These are phyloP conservation scores for Kentomonas sorsogonicus DNA, from an alignment of 208 protist species.

Conservation along the genomic window DNA sequence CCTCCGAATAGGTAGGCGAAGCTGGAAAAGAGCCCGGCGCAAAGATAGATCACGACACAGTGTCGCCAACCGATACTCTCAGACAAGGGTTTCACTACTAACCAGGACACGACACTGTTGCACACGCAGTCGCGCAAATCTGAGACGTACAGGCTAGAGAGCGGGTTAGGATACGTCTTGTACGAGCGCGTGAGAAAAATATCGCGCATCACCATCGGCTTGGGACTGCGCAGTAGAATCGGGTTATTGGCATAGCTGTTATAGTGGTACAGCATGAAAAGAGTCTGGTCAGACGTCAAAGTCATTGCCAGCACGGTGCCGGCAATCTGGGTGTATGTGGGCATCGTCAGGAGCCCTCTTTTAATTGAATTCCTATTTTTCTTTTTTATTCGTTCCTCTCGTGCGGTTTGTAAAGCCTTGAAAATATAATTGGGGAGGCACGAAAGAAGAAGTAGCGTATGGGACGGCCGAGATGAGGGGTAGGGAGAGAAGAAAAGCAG, in stretches of 20 bases:
- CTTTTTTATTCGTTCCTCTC: not conserved
- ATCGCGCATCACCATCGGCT: constrained; percentile 84
- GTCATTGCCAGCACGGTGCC: constrained; percentile 55
- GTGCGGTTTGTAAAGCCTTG: not conserved
- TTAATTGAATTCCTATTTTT: not conserved
- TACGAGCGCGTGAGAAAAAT: constrained; percentile 68
- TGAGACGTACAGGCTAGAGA: constrained; percentile 71
- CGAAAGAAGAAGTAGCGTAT: too few species aligned
- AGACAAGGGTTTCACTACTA: constrained; percentile 57
- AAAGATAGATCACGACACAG: constrained; percentile 47
- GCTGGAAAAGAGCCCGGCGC: constrained; percentile 68
- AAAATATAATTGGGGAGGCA: too few species aligned
- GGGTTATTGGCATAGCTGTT: constrained; percentile 79
- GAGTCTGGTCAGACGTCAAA: constrained; percentile 55
- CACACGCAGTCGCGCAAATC: constrained; percentile 42
- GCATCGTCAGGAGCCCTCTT: constrained; percentile 6
- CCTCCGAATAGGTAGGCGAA: constrained; percentile 74
- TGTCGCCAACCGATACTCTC: constrained; percentile 57
- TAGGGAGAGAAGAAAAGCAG: too few species aligned
- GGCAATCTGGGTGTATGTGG: constrained; percentile 14
- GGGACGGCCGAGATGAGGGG: too few species aligned
- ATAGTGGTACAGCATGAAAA: constrained; percentile 76
- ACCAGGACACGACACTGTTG: constrained; percentile 50
- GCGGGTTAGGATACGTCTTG: constrained; percentile 66
- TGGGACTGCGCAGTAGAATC: constrained; percentile 66